phyloP scores from a whole-genome alignment of 257 asterid species.

The Ocimum tenuiflorum region DNA sequence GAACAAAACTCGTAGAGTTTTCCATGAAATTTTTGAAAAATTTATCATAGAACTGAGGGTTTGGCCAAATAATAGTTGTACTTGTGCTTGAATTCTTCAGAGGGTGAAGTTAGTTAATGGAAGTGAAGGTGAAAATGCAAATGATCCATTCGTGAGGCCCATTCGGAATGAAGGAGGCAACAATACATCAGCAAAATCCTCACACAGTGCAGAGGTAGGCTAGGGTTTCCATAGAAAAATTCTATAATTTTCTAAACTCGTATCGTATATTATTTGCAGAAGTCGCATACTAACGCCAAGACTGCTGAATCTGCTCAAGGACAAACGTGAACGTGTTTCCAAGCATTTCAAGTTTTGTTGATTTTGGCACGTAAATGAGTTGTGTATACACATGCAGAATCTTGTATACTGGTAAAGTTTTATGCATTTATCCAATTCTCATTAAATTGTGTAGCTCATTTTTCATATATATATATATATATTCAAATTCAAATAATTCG shows the following conservation, averaged over 20 bases:
- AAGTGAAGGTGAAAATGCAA: slow-evolving; percentile 36
- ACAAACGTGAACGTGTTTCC: slow-evolving; percentile 25
- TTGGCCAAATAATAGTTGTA: too few relatives aligned
- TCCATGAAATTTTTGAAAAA: too few relatives aligned
- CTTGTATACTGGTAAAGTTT: too few relatives aligned
- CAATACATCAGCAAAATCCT: slow-evolving; percentile 39
- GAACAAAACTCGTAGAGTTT: too few relatives aligned
- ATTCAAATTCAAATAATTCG: too few relatives aligned
- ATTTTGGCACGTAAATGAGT: not conserved
- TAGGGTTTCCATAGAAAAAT: not conserved
- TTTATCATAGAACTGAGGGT: too few relatives aligned
- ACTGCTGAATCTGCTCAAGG: slow-evolving; percentile 59
- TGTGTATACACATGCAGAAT: too few relatives aligned
- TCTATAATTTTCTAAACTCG: not conserved
- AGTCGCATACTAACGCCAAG: slow-evolving; percentile 57
- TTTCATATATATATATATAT: too few relatives aligned
- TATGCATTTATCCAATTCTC: too few relatives aligned
- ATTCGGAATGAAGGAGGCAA: slow-evolving; percentile 37
- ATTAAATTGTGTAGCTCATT: too few relatives aligned
- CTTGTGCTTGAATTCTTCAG: too few relatives aligned
- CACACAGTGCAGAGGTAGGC: slow-evolving; percentile 30
- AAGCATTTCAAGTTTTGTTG: not conserved
- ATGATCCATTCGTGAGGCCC: slow-evolving; percentile 32
- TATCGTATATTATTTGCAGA: slow-evolving; percentile 30
- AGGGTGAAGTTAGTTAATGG: slow-evolving; percentile 63